Percentiles rank a stretch among this genome's conserved stretches.
phyloP scores from a whole-genome alignment of 371 early-diverging fungal genomes.

The Lichtheimia ornata region DNA sequence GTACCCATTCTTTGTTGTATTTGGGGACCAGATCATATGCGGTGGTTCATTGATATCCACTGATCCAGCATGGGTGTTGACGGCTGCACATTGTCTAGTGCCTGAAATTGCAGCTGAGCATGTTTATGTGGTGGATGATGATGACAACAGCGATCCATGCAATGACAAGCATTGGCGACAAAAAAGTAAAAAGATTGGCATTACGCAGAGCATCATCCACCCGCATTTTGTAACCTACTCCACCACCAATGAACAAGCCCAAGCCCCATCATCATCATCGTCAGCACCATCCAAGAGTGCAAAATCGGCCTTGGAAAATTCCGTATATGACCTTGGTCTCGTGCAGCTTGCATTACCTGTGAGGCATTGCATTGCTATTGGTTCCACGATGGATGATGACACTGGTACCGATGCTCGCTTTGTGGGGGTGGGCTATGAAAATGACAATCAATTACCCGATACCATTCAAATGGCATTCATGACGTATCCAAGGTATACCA shows the following conservation, averaged over 20 bases:
- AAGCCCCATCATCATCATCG: too few species aligned
- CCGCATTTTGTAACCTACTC: not conserved
- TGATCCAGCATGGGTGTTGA: slow-evolving; percentile 41
- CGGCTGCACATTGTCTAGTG: slow-evolving; percentile 35
- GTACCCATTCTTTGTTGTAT: slow-evolving; percentile 32
- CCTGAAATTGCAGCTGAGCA: not conserved
- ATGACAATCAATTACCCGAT: too few species aligned
- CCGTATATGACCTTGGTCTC: not conserved
- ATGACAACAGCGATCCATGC: slow-evolving; percentile 13
- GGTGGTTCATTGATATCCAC: slow-evolving; percentile 36
- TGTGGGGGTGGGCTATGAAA: too few species aligned
- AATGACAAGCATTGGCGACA: slow-evolving; percentile 8
- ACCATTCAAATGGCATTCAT: too few species aligned
- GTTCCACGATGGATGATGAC: not conserved
- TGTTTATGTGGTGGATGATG: not conserved
- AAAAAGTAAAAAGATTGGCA: not conserved
- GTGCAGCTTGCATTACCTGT: slow-evolving; percentile 9
- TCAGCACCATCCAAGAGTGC: too few species aligned
- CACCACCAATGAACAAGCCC: not conserved
- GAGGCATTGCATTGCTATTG: slow-evolving; percentile 8
- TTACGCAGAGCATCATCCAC: not conserved
- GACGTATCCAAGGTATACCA: too few species aligned
- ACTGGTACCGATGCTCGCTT: too few species aligned
- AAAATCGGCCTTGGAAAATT: slow-evolving; percentile 9
- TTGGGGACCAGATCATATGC: slow-evolving; percentile 27